Evolutionary conservation across 495 filamentous ascomycete genomes (phyloP).

Genomic region (Hyaloscypha hepaticicola): DNA sequence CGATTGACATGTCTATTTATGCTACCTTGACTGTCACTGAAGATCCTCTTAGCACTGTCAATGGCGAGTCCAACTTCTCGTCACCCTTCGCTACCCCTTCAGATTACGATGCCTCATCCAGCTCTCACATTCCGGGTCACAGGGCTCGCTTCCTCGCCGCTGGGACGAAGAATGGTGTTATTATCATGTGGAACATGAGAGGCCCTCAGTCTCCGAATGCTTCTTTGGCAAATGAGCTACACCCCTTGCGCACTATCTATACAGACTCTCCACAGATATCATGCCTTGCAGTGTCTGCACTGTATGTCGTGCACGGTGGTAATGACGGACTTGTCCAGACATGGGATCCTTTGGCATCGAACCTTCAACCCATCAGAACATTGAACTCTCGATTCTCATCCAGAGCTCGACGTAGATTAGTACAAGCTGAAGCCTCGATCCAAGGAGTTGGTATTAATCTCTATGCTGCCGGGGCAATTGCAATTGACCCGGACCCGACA

Average conservation of each 20-base stretch:
- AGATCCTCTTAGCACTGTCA: conserved; percentile 65
- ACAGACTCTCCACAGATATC: conserved; percentile 90
- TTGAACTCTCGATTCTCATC: conserved; percentile 85
- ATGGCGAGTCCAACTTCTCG: conserved; percentile 52
- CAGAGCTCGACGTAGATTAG: conserved; percentile 70
- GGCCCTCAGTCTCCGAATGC: conserved; percentile 53
- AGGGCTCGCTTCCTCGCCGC: conserved; percentile 77
- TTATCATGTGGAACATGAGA: conserved; percentile 86
- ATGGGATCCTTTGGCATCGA: conserved; percentile 92
- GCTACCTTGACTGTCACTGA: conserved; percentile 70
- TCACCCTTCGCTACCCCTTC: conserved; percentile 59
- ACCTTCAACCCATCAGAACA: conserved; percentile 74
- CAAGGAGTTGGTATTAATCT: conserved; percentile 71
- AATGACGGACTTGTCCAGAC: conserved; percentile 94
- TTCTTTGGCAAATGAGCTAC: conserved; percentile 46
- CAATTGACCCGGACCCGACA: conserved; percentile 85
- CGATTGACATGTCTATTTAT: conserved; percentile 74
- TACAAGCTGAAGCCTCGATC: conserved; percentile 67
- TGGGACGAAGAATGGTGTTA: conserved; percentile 74
- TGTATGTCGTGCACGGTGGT: conserved; percentile 89
- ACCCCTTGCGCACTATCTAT: conserved; percentile 76
- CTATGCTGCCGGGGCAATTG: conserved; percentile 80
- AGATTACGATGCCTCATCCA: conserved; percentile 24
- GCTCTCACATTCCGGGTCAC: conserved; percentile 71
- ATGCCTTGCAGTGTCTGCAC: conserved; percentile 78